These are phyloP conservation scores for Alternaria triticina DNA, from an alignment of 2,329 filamentous ascomycete species.

Conservation along the genomic window DNA sequence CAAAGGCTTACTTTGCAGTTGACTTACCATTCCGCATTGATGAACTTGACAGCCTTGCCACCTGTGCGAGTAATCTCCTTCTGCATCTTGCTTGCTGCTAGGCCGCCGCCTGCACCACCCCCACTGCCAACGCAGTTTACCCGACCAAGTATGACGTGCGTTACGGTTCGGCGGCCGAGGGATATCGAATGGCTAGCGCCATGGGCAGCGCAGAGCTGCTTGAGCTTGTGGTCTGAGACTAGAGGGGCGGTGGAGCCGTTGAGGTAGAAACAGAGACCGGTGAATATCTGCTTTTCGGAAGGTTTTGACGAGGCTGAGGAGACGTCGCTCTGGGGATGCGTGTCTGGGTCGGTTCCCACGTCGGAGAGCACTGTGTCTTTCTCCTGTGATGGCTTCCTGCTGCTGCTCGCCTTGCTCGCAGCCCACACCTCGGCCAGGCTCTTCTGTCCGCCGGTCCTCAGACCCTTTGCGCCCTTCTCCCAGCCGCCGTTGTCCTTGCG, in stretches of 20 bases:
- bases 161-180: conserved; percentile 75
- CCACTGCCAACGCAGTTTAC: conserved; percentile 54
- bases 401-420: conserved; percentile 24
- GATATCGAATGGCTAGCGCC: conserved; percentile 75
- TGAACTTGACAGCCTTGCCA: conserved; percentile 76
- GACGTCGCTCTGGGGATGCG: background rate
- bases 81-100: conserved; percentile 80
- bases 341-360: background rate
- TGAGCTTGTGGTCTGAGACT: conserved; percentile 85
- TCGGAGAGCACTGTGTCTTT: conserved; percentile 2
- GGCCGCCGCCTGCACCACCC: conserved; percentile 75
- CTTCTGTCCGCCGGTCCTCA: conserved; percentile 56
- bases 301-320: conserved; percentile 5
- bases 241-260: conserved; percentile 84
- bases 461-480: conserved; percentile 55
- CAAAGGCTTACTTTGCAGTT: background rate
- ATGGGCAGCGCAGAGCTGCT: conserved; percentile 75
- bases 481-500: conserved; percentile 61
- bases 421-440: conserved; percentile 39
- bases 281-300: conserved; percentile 63
- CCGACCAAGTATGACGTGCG: conserved; percentile 80
- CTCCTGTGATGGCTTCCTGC: conserved; percentile 10
- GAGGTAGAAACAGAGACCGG: conserved; percentile 77
- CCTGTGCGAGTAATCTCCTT: conserved; percentile 74
- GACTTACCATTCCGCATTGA: conserved; percentile 76